phyloP scores from a whole-genome alignment of 2,329 filamentous ascomycete genomes.

The Ophiostoma piceae region DNA sequence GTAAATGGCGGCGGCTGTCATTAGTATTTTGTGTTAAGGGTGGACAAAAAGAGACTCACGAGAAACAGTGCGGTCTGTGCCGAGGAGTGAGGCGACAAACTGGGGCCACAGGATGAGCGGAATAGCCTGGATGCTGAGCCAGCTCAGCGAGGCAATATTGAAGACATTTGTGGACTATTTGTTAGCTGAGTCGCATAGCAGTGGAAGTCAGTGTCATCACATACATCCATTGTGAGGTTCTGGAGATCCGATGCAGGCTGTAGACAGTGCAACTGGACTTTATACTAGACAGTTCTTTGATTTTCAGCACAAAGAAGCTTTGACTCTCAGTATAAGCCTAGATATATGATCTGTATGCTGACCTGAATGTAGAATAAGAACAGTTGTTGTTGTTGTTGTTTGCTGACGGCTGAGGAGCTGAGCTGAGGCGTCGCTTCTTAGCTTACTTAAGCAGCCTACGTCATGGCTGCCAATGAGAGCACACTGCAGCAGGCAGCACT shows the following conservation, averaged over 20 bases:
- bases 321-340: too few relatives aligned
- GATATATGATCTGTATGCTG: too few relatives aligned
- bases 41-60: background rate
- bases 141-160: conserved; percentile 48
- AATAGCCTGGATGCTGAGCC: conserved; percentile 46
- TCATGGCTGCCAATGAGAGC: conserved; percentile 13
- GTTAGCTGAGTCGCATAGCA: background rate
- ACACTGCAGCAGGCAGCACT: conserved; percentile 1
- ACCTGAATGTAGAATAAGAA: too few relatives aligned
- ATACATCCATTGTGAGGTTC: conserved; percentile 18
- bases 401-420: background rate
- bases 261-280: background rate
- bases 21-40: background rate
- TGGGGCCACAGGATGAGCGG: conserved; percentile 46
- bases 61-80: conserved; percentile 17
- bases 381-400: too few relatives aligned
- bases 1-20: conserved; percentile 61
- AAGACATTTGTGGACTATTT: conserved; percentile 46
- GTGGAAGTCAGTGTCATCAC: background rate
- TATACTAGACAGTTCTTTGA: too few relatives aligned
- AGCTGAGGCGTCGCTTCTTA: background rate
- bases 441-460: background rate
- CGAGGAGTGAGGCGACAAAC: conserved; percentile 44
- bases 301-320: too few relatives aligned
- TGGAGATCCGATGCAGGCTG: background rate